Percentiles rank a stretch among this genome's conserved stretches.
Conservation (phyloP, 2,329 filamentous ascomycete species). For the Raffaelea deltoideospora region DNA sequence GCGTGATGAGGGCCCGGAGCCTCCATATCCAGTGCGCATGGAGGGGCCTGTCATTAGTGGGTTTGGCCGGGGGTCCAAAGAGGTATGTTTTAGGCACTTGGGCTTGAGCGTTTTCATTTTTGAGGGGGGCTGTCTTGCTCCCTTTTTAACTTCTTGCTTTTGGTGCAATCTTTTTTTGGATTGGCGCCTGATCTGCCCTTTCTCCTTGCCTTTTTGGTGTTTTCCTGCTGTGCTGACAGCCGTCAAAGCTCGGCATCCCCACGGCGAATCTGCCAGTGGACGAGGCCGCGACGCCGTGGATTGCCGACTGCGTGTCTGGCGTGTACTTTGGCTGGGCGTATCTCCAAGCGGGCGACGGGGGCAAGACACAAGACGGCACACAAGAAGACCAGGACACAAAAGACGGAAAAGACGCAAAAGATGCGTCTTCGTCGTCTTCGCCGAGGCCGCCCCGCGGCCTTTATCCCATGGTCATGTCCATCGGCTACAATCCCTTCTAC, state of each 20-base stretch:
- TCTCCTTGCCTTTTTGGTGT: neutral
- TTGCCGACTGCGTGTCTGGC: conserved; percentile 51
- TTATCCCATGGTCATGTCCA: conserved; percentile 82
- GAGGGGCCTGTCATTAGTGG: conserved; percentile 81
- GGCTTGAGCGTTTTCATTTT: neutral
- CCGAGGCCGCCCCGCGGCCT: conserved; percentile 23
- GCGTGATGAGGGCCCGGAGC: conserved; percentile 52
- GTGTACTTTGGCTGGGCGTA: conserved; percentile 91
- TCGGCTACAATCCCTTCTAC: conserved; percentile 97
- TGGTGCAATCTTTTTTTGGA: neutral
- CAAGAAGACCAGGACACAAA: no score
- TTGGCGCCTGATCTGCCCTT: neutral
- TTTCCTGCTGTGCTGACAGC: neutral
- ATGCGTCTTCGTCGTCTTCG: conserved; percentile 3
- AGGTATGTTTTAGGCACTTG: conserved; percentile 34
- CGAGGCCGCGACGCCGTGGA: conserved; percentile 42
- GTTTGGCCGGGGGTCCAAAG: conserved; percentile 86
- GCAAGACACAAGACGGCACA: no score
- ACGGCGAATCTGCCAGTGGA: conserved; percentile 84
- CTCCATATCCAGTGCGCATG: conserved; percentile 72
- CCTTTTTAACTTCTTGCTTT: neutral
- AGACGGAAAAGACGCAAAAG: no score
- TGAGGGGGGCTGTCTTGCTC: no score
- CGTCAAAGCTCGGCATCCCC: conserved; percentile 69
- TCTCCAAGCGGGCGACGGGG: conserved; percentile 28